Base-by-base conservation (phyloP, 2,329 filamentous ascomycete genomes). In the Keithomyces neogunnii region DNA sequence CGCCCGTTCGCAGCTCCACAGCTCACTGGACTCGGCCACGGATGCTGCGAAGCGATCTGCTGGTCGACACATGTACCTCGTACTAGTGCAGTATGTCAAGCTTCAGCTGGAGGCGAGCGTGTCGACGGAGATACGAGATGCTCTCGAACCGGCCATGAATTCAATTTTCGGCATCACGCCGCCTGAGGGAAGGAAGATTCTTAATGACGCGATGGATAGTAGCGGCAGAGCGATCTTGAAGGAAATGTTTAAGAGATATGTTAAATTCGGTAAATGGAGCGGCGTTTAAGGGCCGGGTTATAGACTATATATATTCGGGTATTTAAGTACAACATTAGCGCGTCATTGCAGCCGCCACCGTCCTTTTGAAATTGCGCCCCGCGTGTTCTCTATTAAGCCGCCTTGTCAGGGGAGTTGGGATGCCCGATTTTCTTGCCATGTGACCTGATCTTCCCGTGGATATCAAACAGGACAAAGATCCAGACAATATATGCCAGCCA, bases 181-280 rank as follows among this genome's bases (percentile, higher is more conserved):
- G 2, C 69, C 73, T 4, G 80, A 80, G 52, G 72, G 70, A 45
- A 69, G 78, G 59, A 76, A 75, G 63, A 73, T 81, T 30, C 64
- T 85, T 52, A 81, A 78, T 57, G 81, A 85, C 56, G 73, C 72
- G 31, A 72, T 85, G 66, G 81, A 85, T 60, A 70, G 68, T 3
- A 78, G 75, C 56, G 81, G 81, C 5, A 69, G 82, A 54, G 80
- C 77, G 1, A 74, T 85, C 31, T 73, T 84, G 63, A 72, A 72
- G 56, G 75, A 77, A 53, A 69, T 84, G 70, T 83, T 76, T 55
- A 78, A 74, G 60, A 70, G 76, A 63, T 85, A 81, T 62, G 72
- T 72, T 62, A 80, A 74, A 65, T 84, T 83, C 69, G 81, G 81
- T 42, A 83, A 82, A 69, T 84, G 81, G 80, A 80, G 68, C 48